Conservation (phyloP, 306 rosid species). For the Citrullus amarus region DNA sequence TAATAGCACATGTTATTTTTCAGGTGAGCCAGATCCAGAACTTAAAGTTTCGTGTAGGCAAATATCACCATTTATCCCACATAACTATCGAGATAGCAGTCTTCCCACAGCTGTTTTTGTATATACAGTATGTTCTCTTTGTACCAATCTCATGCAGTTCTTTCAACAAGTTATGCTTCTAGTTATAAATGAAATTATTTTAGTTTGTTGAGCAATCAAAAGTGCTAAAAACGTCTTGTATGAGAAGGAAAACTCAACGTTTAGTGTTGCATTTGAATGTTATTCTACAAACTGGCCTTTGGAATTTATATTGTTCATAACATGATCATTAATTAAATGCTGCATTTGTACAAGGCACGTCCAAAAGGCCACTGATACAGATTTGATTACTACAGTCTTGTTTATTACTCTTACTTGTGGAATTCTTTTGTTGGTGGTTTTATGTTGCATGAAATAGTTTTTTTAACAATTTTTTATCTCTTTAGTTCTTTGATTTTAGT, state of each 20-base stretch:
- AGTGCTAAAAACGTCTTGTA: background rate
- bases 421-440: background rate
- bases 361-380: background rate
- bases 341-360: background rate
- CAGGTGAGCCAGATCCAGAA: slow-evolving; percentile 98
- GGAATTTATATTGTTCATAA: background rate
- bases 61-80: slow-evolving; percentile 94
- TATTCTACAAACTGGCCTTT: background rate
- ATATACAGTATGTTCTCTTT: slow-evolving; percentile 49
- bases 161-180: background rate
- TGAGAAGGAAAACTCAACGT: background rate
- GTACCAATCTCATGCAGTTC: background rate
- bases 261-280: background rate
- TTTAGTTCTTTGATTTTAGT: background rate
- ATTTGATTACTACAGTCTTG: background rate
- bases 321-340: background rate
- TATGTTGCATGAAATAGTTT: background rate
- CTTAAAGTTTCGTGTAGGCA: slow-evolving; percentile 89
- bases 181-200: background rate
- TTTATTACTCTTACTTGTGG: background rate
- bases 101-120: slow-evolving; percentile 94
- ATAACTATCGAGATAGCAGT: slow-evolving; percentile 91
- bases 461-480: background rate
- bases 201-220: background rate
- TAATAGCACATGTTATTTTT: slow-evolving; percentile 13